Base-by-base conservation (phyloP, 2,329 filamentous ascomycete species). In the Podosphaera xanthii region DNA sequence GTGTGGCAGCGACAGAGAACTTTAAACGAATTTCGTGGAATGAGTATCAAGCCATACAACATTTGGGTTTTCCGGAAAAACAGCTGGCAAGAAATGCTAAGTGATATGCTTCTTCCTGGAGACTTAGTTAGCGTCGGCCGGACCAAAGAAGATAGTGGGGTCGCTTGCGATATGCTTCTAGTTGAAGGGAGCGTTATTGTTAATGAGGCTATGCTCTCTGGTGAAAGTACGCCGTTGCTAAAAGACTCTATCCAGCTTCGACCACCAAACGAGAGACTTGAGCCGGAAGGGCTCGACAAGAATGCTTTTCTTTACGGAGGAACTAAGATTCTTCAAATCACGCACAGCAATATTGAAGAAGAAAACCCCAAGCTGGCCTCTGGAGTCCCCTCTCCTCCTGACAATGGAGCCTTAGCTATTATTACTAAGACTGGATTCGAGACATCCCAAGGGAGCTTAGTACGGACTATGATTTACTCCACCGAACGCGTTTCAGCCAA, bases 401-500 rank as follows among this genome's bases (percentile, higher is more conserved):
- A 98, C 71, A 87, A 92, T 66, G 92, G 92, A 58, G 92, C 90
- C 42, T 80, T 97, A 76, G 92, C 90, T 62, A 80, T 98, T 63
- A 88, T 98, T 53, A 84, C 90, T 68, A 97, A 96, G 79, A 98
- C 92, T 59, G 92, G 92, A 10, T 98, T 98, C 68, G 94, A 98
- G 73, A 98, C 92, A 9, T 97, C 91, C 60, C 94, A 98, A 73
- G 92, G 92, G 63, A 96, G 89, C 71, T 80, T 98, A 61, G 92
- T 98, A 61, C 86, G 92, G 62, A 98, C 92, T 65, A 98, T 98
- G 92, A 98, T 98, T 68, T 98, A 95, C 75, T 96, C 94, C 1
- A 98, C 92, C 1, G 92, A 98, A 72, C 88, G 91, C 64, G 91
- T 98, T 33, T 97, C 91, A n/a, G 92, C 92, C 66, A 96, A 96